Base-by-base conservation (phyloP, 805 yeast genomes). In the Candida gorgasii region DNA sequence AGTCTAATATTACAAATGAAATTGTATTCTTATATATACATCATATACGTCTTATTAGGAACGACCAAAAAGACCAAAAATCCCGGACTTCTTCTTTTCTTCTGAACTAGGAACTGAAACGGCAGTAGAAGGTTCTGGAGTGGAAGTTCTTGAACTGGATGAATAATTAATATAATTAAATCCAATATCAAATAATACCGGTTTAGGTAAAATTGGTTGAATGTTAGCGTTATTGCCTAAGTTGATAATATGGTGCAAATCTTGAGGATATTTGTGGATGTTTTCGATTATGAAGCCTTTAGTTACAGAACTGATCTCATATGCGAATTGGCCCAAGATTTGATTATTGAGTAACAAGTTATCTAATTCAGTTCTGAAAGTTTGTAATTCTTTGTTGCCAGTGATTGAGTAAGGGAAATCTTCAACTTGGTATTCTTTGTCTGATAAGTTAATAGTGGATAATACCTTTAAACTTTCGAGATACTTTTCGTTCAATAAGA, bases 111-210 rank as follows among this genome's bases (percentile, higher is more conserved):
- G 23, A 3, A 11, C 15, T 8, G 18, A 16, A 26, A 12, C 28
- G 5, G 8, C 28, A 27, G 15, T 6, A 22, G 17, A 7, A 5
- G 38, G 39, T 24, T 39, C 42, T 9, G 52, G 48, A 32, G 28
- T 56, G 11, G 51, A 44, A 34, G 26, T 55, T 8, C 45, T 43
- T 15, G 38, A 26, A 33, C 45, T 45, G 18, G 53, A 31, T 3
- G 50, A 29, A 54, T 81, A 82, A 26, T 73, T 71, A 40, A 90
- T 76, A 57, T 86, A 89, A 59, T 89, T 90, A 70, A 73, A 90
- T 0, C 95, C 98, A 50, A 88, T 72, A 59, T 92, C 99, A 55
- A 89, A 93, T 55, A 90, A 76, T 8, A 89, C 95, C 0, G 99
- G 97, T 63, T 93, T 92, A 44, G 84, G 78, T 40, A 81, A 75